Evolutionary conservation across 1,284 basidiomycete genomes (phyloP), one percentile per base, ranked within the genome.

Genomic region (Tilletia horrida): DNA sequence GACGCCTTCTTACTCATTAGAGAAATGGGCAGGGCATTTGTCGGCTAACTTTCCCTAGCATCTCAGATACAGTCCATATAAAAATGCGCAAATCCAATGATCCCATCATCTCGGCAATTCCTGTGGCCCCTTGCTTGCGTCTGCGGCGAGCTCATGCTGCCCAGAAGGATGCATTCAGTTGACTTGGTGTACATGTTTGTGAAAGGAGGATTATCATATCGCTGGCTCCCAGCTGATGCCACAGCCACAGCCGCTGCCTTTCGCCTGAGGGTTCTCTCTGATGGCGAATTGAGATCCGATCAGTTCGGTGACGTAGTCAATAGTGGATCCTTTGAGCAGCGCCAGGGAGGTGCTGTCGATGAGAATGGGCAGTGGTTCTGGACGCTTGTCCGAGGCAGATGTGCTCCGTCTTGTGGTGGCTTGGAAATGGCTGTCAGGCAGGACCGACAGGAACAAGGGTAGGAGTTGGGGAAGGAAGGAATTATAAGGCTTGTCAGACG

Each of bases 281-380:
- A 95, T 84, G 18, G 89, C 85, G 80, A 95, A 95, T 67, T 88
- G 89, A 78, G 89, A 91, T 3, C 92, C 92, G 72, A 95, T 95
- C 45, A 95, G 86, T 82, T 95, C 93, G 0, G 92, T 93, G 0
- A 90, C 90, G 78, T 88, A 95, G 82, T 95, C 92, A 61, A 95
- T 85, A 0, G 89, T 91, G 2, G 91, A 88, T 4, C 91, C 91
- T 63, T 91, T 91, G 45, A 95, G 82, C 18, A 95, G 85, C 4
- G 86, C 84, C 52, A 95, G 84, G 0, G 91, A 93, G 21, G 92
- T 85, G 0, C 90, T 88, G 77, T 95, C 93, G 16, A 95, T 86
- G 45, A 92, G 79, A 21, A 94, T 83, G 4, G 45, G 43, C 2
- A 50, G 21, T 47, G 40, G 40, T 48, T 47, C 16, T 47, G 43